Evolutionary conservation across 2,329 filamentous ascomycete genomes (phyloP), one percentile per base, ranked within the genome.

Genomic region (Dactylellina parvicollis): DNA sequence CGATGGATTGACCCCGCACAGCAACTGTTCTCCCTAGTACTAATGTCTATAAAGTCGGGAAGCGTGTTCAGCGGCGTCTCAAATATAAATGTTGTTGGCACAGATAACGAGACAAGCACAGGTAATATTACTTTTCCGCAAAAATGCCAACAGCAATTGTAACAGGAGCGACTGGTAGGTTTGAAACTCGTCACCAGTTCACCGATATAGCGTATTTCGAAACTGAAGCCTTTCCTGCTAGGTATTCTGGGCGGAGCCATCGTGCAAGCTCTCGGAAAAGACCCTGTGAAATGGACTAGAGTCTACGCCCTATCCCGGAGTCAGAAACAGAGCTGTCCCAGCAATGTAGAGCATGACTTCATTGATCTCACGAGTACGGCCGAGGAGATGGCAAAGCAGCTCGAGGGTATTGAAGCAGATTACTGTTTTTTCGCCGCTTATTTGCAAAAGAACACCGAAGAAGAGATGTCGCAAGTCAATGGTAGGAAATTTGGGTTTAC

Each of bases 361-460:
- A 52, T 62, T 14, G 57, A 62, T 18, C 30, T 62, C 14, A 40
- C 46, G 8, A 54, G 44, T 30, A 12, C 12, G 18, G 57, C 57
- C 14, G 44, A 40, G 7, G 30, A 42, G 3, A 50, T 62, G 57
- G 57, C 57, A 5, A 34, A 62, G 22, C 57, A 62, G 16, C 30
- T 62, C 3, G 2, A 50, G 28, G 57, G 44, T 32, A 20, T 62
- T 12, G 44, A 62, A n/a, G 42, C 30, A 42, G 57, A 62, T 20
- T 62, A 62, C 32, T 59, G 57, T 62, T 50, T 62, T 36, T 62
- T 62, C 20, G 57, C 57, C 26, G 57, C 57, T 9, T 62, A 62
- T 26, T 44, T 62, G 22, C 44, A 62, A 12, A 62, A 62, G 32
- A 30, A 62, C 46, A 52, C 44, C n/a, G 57, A 62, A 18, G 57